Evolutionary conservation across 352 stramenopile genomes (phyloP), one percentile per base, ranked within the genome.

Genomic region (Pythium scleroteichum): DNA sequence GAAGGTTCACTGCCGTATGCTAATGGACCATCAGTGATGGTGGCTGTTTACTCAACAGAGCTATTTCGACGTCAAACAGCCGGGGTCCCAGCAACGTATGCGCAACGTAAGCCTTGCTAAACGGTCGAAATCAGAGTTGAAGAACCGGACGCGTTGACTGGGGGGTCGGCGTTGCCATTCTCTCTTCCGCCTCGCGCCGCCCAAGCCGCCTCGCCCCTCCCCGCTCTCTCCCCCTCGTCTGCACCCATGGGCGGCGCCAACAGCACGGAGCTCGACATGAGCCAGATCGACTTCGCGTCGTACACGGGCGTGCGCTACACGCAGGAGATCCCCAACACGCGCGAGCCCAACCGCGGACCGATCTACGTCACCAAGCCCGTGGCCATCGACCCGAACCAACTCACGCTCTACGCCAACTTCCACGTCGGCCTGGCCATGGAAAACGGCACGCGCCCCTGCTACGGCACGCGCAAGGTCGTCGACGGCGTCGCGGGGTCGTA

Each of bases 251-350:
- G 78, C 48, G 68, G 65, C n/a, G 59, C 51, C 52, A 68, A 46
- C 50, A 84, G 73, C 65, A 71, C 62, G 9, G 62, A 50, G 38
- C 44, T 51, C 44, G 55, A 64, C 42, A 84, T 87, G 75, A 76
- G 68, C 65, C 59, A 87, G 62, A 71, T 82, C 64, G 78, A 85
- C 72, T 82, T 85, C 63, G 74, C 73, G 48, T 75, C 71, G 22
- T 83, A 79, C 71, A 73, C 49, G 41, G 74, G 74, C 9, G 38
- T 71, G 45, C 74, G 74, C 51, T 83, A 79, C 62, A 71, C 71
- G 19, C 66, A 66, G 47, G 64, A 70, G 6, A 59, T 78, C 44
- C 75, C 75, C 41, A 69, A 79, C 62, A 61, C 74, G 29, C 57
- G 68, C n/a, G 71, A 81, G 53, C 53, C 62, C 17, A 66, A 32